Conservation (phyloP, 176 grass and related monocot genomes). For the sorghum (Sorghum bicolor) region Sorghum_bicolor_NCBIv3 NC_012873.2:11173001-11173500, state of each 20-base stretch:
- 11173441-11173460: conserved; percentile 93
- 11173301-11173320: conserved; percentile 60
- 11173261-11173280: conserved; percentile 64
- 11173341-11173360: conserved; percentile 58
- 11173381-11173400: conserved; percentile 70
- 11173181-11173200: conserved; percentile 73
- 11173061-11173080: no score
- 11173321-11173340: conserved; percentile 31
- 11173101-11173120: no score
- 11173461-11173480: conserved; percentile 76
- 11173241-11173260: conserved; percentile 47
- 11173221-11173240: conserved; percentile 52
- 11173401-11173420: conserved; percentile 72
- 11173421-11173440: conserved; percentile 85
- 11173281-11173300: conserved; percentile 63
- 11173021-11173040: no score
- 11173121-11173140: no score
- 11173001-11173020: no score
- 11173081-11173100: no score
- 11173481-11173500: conserved; percentile 82
- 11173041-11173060: no score
- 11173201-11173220: conserved; percentile 55
- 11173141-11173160: not conserved
- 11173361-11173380: conserved; percentile 61
- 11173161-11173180: conserved; percentile 70